Conservation (phyloP, 331 rosid genomes). For the Telfairia occidentalis region DNA sequence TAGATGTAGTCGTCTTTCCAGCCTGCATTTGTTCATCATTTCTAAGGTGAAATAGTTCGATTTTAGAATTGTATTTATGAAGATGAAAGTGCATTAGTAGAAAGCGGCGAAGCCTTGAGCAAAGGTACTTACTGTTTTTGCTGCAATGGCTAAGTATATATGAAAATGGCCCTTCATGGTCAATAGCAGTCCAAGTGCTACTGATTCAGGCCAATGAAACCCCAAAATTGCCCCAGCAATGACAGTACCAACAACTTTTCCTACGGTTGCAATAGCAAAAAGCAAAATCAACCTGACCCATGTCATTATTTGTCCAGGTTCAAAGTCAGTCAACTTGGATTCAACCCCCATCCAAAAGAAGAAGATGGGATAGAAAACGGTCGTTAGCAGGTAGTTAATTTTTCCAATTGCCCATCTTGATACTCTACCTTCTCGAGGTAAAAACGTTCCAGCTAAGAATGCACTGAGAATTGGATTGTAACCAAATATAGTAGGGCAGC, state of each 20-base stretch:
- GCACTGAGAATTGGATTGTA: slow-evolving; percentile 76
- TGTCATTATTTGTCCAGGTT: slow-evolving; percentile 20
- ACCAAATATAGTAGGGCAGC: slow-evolving; percentile 38
- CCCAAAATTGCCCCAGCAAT: slow-evolving; percentile 58
- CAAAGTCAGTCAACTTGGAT: slow-evolving; percentile 35
- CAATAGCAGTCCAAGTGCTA: slow-evolving; percentile 75
- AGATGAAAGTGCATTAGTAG: slow-evolving; percentile 1
- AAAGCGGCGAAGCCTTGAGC: neutral
- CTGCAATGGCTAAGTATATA: slow-evolving; percentile 62
- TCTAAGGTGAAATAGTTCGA: neutral
- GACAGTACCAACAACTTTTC: slow-evolving; percentile 66
- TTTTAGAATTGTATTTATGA: neutral
- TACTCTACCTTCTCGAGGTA: slow-evolving; percentile 77
- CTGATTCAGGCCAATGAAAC: slow-evolving; percentile 69
- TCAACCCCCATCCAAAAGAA: slow-evolving; percentile 90
- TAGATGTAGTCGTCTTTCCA: slow-evolving; percentile 22
- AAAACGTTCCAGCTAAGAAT: slow-evolving; percentile 65
- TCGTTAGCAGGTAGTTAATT: slow-evolving; percentile 54
- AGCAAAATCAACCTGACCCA: slow-evolving; percentile 46
- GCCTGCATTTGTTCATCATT: slow-evolving; percentile 25
- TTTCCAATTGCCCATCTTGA: slow-evolving; percentile 73
- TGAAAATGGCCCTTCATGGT: slow-evolving; percentile 86
- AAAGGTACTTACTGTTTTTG: slow-evolving; percentile 47
- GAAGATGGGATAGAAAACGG: slow-evolving; percentile 69
- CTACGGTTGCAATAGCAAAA: slow-evolving; percentile 24